Base-by-base conservation (phyloP, 257 asterid species). In the Avicennia marina region DNA sequence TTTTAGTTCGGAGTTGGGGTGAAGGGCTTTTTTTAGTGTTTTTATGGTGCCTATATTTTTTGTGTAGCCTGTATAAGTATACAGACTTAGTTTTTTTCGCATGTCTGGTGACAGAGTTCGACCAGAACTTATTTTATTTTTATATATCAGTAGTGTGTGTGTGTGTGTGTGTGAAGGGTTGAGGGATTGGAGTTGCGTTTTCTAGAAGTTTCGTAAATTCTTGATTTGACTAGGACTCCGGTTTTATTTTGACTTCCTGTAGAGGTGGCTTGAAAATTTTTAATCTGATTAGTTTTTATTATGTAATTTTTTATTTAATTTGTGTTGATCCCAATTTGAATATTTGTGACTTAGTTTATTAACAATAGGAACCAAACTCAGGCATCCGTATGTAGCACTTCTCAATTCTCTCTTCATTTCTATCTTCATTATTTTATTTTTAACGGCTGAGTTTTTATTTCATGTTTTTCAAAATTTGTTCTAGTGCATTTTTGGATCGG, bases 111-210 rank as follows among this genome's bases (percentile, higher is more conserved):
- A 9, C 41, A 24, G 19, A 45, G 52, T 53, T 43, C n/a, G 6
- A 27, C 18, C 17, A n/a, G 34, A 25, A 38, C 34, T 12, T 13
- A 42, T 26, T 34, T n/a, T 34, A n/a, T 34, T 24, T 48, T 54
- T 12, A 53, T 33, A 45, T 27, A 47, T 39, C 29, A 51, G 55
- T 40, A 33, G 58, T 16, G n/a, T 33, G 24, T 33, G 39, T 51
- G 71, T 27, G 70, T 38, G 71, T 58, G 62, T 64, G 67, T 44
- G 45, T 31, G 63, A n/a, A n/a, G n/a, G n/a, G n/a, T n/a, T n/a
- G n/a, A 24, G 50, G 53, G 47, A 26, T 34, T 54, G 63, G 52
- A 55, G 26, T 24, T 27, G 65, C 18, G 41, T 43, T 56, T 56
- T 56, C 40, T 4, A n/a, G 62, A 36, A 13, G 70, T 46, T 66